Evolutionary conservation across 768 basidiomycete species (phyloP), one percentile per base, ranked within the genome.

Genomic region (Pleurotus giganteus): DNA sequence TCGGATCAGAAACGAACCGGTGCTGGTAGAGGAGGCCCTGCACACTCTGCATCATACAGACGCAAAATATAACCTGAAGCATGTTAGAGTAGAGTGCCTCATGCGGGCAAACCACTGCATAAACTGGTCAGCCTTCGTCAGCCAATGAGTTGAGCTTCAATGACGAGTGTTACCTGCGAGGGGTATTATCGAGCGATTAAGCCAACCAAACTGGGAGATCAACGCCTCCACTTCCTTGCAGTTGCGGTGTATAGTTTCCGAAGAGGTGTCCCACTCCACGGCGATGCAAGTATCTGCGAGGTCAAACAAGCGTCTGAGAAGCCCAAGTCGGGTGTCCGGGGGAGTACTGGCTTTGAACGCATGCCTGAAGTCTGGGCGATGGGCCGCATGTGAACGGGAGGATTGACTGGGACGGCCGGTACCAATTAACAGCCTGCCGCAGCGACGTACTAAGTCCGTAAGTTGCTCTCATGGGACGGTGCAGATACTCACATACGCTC

Each of bases 51-150:
- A 80, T 66, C 23, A 71, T 68, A 56, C 73, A 76, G 3, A 68
- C 71, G 42, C 75, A 66, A 56, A 71, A 77, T 52, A 74, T 68
- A 34, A 77, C 61, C 8, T 69, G 59, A 29, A 76, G 65, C 66
- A 76, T 74, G 23, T 70, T 67, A 51, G 72, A 73, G 57, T 78
- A 69, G 56, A 77, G 76, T 28, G 58, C 60, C 57, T 80, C 79
- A 47, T 72, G 59, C 54, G 71, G 69, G 57, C 72, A 67, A 44
- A 75, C 62, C 53, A 79, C 79, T 80, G 50, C n/a, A n/a, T n/a
- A 28, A 57, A 62, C 34, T 63, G 64, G 57, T n/a, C n/a, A n/a
- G n/a, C n/a, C n/a, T n/a, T n/a, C n/a, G n/a, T n/a, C n/a, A n/a
- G n/a, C n/a, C n/a, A n/a, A 41, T 4, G 23, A 44, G 17, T 26